A percentile compares a stretch with the other conserved stretches of the same genome.
These are phyloP conservation scores for Chimonanthus praecox DNA, from an alignment of 164 flowering plant genomes.

Conservation along the genomic window DNA sequence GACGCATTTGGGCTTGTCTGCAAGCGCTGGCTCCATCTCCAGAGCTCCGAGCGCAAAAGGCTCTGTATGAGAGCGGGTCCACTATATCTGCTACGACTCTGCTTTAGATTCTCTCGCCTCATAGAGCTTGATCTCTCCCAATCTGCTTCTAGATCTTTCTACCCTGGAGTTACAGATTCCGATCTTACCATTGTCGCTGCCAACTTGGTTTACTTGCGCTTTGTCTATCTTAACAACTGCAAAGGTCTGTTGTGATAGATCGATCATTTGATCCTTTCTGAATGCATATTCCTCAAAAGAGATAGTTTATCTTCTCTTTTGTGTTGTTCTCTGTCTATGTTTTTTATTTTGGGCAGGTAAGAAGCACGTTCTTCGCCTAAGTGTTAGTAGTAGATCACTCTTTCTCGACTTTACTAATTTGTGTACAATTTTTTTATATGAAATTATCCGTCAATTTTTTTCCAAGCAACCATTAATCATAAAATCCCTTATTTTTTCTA, in stretches of 20 bases:
- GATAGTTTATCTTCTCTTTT: neutral
- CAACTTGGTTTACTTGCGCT: constrained; percentile 48
- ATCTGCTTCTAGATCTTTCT: constrained; percentile 73
- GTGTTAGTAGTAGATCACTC: too few relatives aligned
- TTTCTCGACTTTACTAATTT: too few relatives aligned
- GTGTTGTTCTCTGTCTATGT: too few relatives aligned
- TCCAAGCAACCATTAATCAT: too few relatives aligned
- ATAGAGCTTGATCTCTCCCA: constrained; percentile 75
- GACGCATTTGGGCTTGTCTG: constrained; percentile 81
- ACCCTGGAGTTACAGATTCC: constrained; percentile 79
- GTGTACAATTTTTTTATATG: too few relatives aligned
- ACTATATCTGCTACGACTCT: constrained; percentile 67
- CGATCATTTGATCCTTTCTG: too few relatives aligned
- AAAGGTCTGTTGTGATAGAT: constrained; percentile 39
- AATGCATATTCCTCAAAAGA: too few relatives aligned
- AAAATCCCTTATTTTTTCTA: too few relatives aligned
- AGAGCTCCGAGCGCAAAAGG: constrained; percentile 82
- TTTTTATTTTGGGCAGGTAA: neutral
- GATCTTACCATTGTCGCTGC: constrained; percentile 76
- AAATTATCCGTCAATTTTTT: too few relatives aligned
- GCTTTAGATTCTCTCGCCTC: constrained; percentile 57
- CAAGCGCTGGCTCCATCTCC: constrained; percentile 79
- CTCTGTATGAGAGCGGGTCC: constrained; percentile 90
- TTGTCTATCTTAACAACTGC: constrained; percentile 58
- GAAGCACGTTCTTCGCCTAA: neutral